Conservation (phyloP, 1,284 basidiomycete genomes). For the Cryptococcus sp. region DNA sequence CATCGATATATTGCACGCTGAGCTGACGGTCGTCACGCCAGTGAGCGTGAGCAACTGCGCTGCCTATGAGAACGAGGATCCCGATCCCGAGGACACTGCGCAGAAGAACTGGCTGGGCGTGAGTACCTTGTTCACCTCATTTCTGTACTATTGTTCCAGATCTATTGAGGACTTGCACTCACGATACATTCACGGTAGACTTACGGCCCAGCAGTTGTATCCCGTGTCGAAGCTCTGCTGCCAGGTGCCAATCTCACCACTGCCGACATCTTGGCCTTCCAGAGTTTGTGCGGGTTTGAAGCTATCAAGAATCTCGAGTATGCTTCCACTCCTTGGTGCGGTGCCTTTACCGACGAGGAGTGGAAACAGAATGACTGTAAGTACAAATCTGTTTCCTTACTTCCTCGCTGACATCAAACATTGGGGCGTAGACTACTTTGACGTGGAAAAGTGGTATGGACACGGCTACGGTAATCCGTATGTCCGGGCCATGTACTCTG, state of each 20-base stretch:
- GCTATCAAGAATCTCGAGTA: slow-evolving; percentile 1
- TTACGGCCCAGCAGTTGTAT: neutral
- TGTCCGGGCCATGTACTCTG: neutral
- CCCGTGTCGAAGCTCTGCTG: neutral
- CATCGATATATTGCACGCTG: too few relatives aligned
- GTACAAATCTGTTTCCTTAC: neutral
- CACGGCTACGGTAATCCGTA: neutral
- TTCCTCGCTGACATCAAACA: neutral
- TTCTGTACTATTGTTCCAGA: too few relatives aligned
- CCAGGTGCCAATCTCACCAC: neutral
- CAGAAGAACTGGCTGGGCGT: slow-evolving; percentile 13
- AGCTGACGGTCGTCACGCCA: neutral
- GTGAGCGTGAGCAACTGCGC: slow-evolving; percentile 12
- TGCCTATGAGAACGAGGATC: slow-evolving; percentile 8
- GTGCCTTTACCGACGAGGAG: neutral
- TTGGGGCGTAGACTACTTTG: neutral
- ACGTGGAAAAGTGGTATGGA: neutral
- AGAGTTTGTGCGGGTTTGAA: neutral
- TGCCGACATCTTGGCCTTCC: neutral
- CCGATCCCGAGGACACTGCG: slow-evolving; percentile 8
- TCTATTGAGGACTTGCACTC: neutral
- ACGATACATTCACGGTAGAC: neutral
- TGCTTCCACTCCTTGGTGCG: neutral
- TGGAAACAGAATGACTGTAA: neutral
- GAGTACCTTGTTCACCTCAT: neutral